Percentiles rank a stretch among this genome's conserved stretches.
These are phyloP conservation scores for Heterobasidion annosum DNA, from an alignment of 1,284 basidiomycete genomes.

Conservation along the genomic window DNA sequence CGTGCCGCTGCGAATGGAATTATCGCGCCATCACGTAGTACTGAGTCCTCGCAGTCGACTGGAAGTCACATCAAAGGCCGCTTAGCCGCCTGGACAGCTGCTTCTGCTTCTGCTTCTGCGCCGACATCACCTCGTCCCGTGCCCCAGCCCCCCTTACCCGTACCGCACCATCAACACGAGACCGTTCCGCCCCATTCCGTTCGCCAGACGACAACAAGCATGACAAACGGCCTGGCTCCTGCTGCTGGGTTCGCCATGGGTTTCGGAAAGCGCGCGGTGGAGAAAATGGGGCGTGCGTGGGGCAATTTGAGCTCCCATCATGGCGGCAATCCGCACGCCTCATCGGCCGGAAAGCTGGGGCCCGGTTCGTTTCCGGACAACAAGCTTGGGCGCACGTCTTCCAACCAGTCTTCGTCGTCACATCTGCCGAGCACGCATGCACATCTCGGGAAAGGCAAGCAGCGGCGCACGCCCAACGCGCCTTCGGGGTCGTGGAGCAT, in stretches of 20 bases:
- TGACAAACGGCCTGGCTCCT: constrained; percentile 55
- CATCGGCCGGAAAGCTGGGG: constrained; percentile 20
- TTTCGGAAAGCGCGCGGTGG: constrained; percentile 55
- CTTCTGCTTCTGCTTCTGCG: constrained; percentile 3
- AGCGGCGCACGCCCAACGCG: constrained; percentile 45
- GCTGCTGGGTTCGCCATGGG: constrained; percentile 57
- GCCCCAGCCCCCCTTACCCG: constrained; percentile 17
- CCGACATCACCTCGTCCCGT: constrained; percentile 14
- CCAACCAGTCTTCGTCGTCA: constrained; percentile 25
- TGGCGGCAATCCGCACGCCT: constrained; percentile 27
- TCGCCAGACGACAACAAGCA: constrained; percentile 61
- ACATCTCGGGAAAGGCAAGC: constrained; percentile 22
- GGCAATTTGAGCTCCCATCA: constrained; percentile 36
- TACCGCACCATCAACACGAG: constrained; percentile 13
- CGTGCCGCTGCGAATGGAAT: constrained; percentile 31
- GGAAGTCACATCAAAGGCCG: constrained; percentile 37
- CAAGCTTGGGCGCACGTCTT: constrained; percentile 25
- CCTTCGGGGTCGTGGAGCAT: constrained; percentile 51
- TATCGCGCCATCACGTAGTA: constrained; percentile 26
- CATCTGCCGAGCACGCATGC: constrained; percentile 10
- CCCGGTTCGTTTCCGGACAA: constrained; percentile 4
- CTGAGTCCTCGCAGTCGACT: constrained; percentile 23
- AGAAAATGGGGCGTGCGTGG: constrained; percentile 61
- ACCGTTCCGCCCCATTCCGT: constrained; percentile 22
- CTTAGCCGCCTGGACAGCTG: constrained; percentile 39